Evolutionary conservation across 148 eudicot genomes (phyloP), one percentile per base, ranked within the genome.

Genomic region (Diospyros lotus): DNA sequence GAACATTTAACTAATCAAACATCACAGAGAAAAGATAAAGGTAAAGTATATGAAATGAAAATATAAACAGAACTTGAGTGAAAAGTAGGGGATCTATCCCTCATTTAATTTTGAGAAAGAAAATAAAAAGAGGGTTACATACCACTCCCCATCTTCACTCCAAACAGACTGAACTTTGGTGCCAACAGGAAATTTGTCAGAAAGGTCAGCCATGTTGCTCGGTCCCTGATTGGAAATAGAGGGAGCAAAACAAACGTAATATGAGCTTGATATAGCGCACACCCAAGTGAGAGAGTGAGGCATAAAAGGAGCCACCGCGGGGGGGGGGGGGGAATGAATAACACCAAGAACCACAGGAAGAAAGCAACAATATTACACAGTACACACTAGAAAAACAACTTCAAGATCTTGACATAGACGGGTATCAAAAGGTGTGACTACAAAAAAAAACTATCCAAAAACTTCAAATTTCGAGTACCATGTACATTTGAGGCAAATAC

Each of bases 91-190:
- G 28, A 28, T 28, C 28, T 28, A 28, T 28, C 28, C 11, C 11
- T 55, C 76, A 58, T 9, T 51, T 53, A 17, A 43, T 66, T 18
- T 62, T 28, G 28, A 28, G 28, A 28, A 28, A 28, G 28, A 28
- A 28, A 28, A 28, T 28, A 28, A 28, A 28, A 28, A 28, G 28
- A 17, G 51, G 73, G 80, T 56, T 45, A 73, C 75, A 69, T 80
- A 95, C 99, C 99, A 95, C 79, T 95, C 99, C 72, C 99, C 99
- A 75, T 95, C 99, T 79, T 90, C 96, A 82, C 99, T 95, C 86
- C 86, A 95, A 76, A 95, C 97, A 55, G 97, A 97, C 82, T 89
- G 99, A 84, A 95, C 88, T 84, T 93, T 92, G 18, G 88, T 85
- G 38, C 94, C 97, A 74, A 95, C 76, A 43, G 93, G 91, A 75